These are phyloP conservation scores for Fomitopsis pulvina DNA, from an alignment of 768 basidiomycete species.

Conservation along the genomic window DNA sequence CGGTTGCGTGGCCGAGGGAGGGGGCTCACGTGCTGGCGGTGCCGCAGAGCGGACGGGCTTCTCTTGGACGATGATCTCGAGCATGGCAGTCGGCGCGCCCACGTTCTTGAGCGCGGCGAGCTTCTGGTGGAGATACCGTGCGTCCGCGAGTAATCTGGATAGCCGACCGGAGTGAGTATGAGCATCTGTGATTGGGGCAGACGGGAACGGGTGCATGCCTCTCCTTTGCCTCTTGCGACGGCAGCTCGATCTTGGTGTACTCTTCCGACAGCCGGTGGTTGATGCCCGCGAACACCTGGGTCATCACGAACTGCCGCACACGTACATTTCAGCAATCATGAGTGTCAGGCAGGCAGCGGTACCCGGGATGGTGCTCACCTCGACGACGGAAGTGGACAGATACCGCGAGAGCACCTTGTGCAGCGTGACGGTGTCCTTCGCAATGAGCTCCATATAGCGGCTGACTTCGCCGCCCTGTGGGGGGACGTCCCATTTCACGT, in stretches of 20 bases:
- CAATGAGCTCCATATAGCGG: conserved; percentile 87
- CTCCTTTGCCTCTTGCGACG: conserved; percentile 76
- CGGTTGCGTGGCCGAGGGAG: neutral
- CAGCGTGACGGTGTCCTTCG: conserved; percentile 92
- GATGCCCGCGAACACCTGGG: conserved; percentile 90
- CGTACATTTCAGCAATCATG: conserved; percentile 7
- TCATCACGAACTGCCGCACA: conserved; percentile 74
- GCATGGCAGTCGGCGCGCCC: conserved; percentile 60
- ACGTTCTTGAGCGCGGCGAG: conserved; percentile 71
- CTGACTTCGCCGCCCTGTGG: conserved; percentile 61
- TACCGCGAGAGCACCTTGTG: conserved; percentile 96
- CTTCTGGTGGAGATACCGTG: conserved; percentile 68
- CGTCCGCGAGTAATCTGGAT: conserved; percentile 73
- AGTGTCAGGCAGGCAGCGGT: neutral
- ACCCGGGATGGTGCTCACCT: conserved; percentile 43
- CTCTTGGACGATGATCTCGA: conserved; percentile 82
- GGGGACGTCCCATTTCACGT: conserved; percentile 70
- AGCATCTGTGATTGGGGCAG: neutral
- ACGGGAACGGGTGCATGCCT: conserved; percentile 44
- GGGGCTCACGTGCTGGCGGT: conserved; percentile 4
- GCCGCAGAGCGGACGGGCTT: conserved; percentile 32
- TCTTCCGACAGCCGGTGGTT: conserved; percentile 87
- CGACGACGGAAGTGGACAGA: conserved; percentile 68
- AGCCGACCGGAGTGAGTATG: conserved; percentile 2
- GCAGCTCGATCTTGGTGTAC: conserved; percentile 76